phyloP scores from a whole-genome alignment of 2,329 filamentous ascomycete species.

The Colletotrichum abscissum region DNA sequence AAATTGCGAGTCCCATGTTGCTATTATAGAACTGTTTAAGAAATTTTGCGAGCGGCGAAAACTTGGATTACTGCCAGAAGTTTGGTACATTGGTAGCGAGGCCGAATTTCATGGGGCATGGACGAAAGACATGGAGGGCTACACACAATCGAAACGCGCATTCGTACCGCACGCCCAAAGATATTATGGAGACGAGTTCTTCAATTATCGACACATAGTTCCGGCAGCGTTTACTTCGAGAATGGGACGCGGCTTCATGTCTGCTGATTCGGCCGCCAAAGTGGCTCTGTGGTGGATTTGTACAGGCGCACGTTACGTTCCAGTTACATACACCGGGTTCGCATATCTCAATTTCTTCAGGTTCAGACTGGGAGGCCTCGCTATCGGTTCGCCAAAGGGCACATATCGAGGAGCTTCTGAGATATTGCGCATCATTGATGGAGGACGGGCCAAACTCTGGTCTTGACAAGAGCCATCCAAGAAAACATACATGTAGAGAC shows the following conservation, averaged over 20 bases:
- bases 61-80: constrained; percentile 26
- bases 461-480: neutral
- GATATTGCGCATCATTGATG: neutral
- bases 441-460: neutral
- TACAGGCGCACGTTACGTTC: neutral
- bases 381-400: neutral
- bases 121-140: constrained; percentile 27
- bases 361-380: neutral
- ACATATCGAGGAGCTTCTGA: neutral
- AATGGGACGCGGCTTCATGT: constrained; percentile 34
- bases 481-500: neutral
- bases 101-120: constrained; percentile 37
- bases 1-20: too few species aligned
- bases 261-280: too few species aligned
- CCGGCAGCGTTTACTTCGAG: constrained; percentile 26
- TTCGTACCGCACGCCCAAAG: constrained; percentile 14
- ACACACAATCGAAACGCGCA: constrained; percentile 33
- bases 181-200: constrained; percentile 23
- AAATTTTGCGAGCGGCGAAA: too few species aligned
- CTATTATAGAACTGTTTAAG: too few species aligned
- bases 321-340: neutral
- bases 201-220: constrained; percentile 3
- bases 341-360: neutral
- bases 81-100: constrained; percentile 39
- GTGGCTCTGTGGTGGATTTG: neutral